A percentile compares a stretch with the other conserved stretches of the same genome.
Conservation (phyloP, 2,329 filamentous ascomycete genomes). For the Xylaria digitata region DNA sequence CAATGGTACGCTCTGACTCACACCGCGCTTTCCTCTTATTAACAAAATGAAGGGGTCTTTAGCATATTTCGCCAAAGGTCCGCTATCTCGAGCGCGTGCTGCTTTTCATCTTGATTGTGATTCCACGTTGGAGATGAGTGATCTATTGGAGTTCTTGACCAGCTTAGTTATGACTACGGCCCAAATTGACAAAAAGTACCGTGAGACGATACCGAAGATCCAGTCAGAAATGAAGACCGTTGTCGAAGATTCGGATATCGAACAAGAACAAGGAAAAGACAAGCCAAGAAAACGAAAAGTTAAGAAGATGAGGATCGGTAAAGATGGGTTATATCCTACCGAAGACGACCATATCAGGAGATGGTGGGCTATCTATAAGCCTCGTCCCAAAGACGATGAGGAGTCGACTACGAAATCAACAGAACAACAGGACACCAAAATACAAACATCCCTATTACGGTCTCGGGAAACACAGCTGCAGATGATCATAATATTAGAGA, state of each 20-base stretch:
- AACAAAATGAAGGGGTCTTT: constrained; percentile 73
- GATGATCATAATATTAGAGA: constrained; percentile 81
- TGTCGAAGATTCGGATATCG: constrained; percentile 66
- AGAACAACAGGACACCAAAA: constrained; percentile 66
- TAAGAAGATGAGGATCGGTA: constrained; percentile 75
- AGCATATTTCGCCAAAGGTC: constrained; percentile 86
- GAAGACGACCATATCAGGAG: constrained; percentile 73
- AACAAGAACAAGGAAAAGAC: constrained; percentile 56
- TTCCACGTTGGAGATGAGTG: constrained; percentile 67
- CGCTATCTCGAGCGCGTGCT: constrained; percentile 78
- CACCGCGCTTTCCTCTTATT: constrained; percentile 38
- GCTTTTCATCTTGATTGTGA: constrained; percentile 74
- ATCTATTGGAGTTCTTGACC: constrained; percentile 76
- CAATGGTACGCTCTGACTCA: constrained; percentile 62
- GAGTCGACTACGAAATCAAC: constrained; percentile 50
- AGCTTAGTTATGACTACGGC: constrained; percentile 73
- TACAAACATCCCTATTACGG: constrained; percentile 73
- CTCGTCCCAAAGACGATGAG: constrained; percentile 61
- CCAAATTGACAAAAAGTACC: constrained; percentile 82
- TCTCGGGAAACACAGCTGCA: constrained; percentile 83
- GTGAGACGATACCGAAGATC: constrained; percentile 73
- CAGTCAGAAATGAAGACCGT: constrained; percentile 67
- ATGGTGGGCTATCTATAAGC: constrained; percentile 76
- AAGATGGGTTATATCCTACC: constrained; percentile 73
- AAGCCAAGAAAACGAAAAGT: constrained; percentile 62